Evolutionary conservation across 1,139 yeast species (phyloP), one percentile per base, ranked within the genome.

Genomic region (Hemisphaericaspora lyxosophila): DNA sequence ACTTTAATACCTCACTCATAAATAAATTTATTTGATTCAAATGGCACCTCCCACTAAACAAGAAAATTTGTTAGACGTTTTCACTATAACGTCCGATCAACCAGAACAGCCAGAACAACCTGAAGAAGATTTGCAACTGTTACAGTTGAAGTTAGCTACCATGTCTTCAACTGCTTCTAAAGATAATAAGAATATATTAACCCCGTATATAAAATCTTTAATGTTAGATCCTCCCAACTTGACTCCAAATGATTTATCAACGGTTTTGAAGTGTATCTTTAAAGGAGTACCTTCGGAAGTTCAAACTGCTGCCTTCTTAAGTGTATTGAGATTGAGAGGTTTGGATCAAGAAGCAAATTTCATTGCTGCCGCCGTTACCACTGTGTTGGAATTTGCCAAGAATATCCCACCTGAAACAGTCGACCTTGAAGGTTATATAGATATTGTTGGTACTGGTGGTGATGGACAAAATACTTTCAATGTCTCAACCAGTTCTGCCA

Each of bases 361-460:
- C 56, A 85, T 92, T 34, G 92, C 96, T 4, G 83, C 87, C 7
- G 97, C 97, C 0, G 96, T 88, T 1, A 67, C 64, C 28, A 79
- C 89, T 0, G 77, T 85, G 13, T 67, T 76, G 48, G 82, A 75
- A 55, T 86, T 70, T 56, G 82, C 88, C 19, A 74, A 70, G 51
- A 59, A 69, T 7, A 76, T 86, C 16, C 59, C 60, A 12, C 57
- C 62, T 1, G 55, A 62, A 2, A 53, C 54, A 7, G 74, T 81
- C 4, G 75, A 73, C 34, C 51, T 64, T 1, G 62, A 57, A 2
- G 86, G 87, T 0, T 85, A 79, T 49, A 74, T 87, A 13, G 98
- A 92, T 60, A 86, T 92, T 28, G 98, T 92, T 6, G 98, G 98
- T 1, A 92, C 98, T 0, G 98, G 98, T 20, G 98, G 98, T 5